phyloP scores from a whole-genome alignment of 1,284 basidiomycete genomes.

The Coniferiporia weirii region DNA sequence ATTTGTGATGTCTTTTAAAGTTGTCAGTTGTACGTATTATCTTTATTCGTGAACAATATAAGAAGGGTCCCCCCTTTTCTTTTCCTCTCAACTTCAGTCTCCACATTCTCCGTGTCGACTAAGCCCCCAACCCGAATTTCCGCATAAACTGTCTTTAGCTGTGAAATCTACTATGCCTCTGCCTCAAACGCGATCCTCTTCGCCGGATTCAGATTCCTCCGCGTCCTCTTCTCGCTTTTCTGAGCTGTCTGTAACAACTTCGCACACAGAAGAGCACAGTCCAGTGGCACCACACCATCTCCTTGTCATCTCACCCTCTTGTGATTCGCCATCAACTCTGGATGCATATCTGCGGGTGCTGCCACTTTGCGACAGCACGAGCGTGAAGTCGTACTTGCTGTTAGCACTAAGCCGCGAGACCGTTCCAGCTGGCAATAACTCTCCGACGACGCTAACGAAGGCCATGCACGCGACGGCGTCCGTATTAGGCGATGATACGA shows the following conservation, averaged over 20 bases:
- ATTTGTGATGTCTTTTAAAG: not conserved
- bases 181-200: not conserved
- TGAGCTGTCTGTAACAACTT: not conserved
- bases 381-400: slow-evolving; percentile 1
- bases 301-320: slow-evolving; percentile 2
- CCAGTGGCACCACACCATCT: not conserved
- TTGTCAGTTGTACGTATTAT: not conserved
- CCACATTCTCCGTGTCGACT: not conserved
- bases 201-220: not conserved
- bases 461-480: not conserved
- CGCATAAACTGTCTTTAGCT: not conserved
- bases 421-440: not conserved
- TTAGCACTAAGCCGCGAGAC: not conserved
- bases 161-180: not conserved
- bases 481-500: not conserved
- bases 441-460: not conserved
- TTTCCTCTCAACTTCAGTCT: not conserved
- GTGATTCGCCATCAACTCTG: not conserved
- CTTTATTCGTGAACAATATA: not conserved
- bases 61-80: not conserved
- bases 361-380: not conserved
- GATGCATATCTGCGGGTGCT: not conserved
- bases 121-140: no score
- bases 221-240: slow-evolving; percentile 5
- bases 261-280: not conserved